phyloP scores from a whole-genome alignment of 2,329 filamentous ascomycete species.

The Botrytis paeoniae region DNA sequence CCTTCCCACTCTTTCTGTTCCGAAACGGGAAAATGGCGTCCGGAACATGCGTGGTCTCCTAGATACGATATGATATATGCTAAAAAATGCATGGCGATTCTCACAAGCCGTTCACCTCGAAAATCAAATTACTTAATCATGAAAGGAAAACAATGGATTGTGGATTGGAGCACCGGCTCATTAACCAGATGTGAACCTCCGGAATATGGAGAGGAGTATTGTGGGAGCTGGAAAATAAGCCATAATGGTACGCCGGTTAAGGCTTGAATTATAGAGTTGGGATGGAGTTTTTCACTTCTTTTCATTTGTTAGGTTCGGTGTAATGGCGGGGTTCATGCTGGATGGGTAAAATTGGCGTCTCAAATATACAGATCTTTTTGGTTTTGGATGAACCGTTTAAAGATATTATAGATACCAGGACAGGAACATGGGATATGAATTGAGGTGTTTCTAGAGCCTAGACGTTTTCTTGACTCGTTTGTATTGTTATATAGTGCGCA shows the following conservation, averaged over 20 bases:
- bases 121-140: slow-evolving; percentile 57
- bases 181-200: slow-evolving; percentile 54
- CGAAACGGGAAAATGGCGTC: slow-evolving; percentile 52
- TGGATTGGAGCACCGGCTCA: slow-evolving; percentile 57
- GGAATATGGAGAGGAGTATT: slow-evolving; percentile 46
- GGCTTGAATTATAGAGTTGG: slow-evolving; percentile 1
- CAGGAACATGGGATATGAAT: slow-evolving; percentile 1
- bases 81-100: slow-evolving; percentile 57
- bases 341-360: neutral
- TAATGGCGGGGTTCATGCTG: neutral
- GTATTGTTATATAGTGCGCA: neutral
- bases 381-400: neutral
- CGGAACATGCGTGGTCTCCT: slow-evolving; percentile 52
- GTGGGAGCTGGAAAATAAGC: slow-evolving; percentile 13
- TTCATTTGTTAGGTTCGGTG: neutral
- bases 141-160: slow-evolving; percentile 56
- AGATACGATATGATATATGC: slow-evolving; percentile 59
- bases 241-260: neutral
- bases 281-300: slow-evolving; percentile 2
- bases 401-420: slow-evolving; percentile 4
- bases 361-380: slow-evolving; percentile 1
- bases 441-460: neutral
- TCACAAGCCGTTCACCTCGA: slow-evolving; percentile 54
- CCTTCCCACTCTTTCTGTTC: slow-evolving; percentile 28
- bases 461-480: neutral